Evolutionary conservation across 2,329 filamentous ascomycete genomes (phyloP).

Genomic region (Aspergillus intermedius): DNA sequence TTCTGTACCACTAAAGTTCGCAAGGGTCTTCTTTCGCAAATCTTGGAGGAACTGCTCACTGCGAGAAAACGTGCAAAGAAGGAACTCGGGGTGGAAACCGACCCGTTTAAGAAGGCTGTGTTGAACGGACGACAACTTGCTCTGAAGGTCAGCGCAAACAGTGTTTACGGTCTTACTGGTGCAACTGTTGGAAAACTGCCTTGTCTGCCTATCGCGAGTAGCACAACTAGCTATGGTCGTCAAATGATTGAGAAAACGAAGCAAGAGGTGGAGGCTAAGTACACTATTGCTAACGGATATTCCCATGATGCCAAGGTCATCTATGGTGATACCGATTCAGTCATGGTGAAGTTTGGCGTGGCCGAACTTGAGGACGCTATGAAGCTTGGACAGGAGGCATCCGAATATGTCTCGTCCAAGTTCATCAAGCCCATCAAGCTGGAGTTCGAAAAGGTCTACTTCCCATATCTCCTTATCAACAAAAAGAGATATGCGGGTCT

Average conservation of each 20-base stretch:
- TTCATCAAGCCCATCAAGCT: constrained; percentile 97
- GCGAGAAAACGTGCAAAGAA: constrained; percentile 93
- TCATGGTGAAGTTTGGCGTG: constrained; percentile 98
- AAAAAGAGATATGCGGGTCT: constrained; percentile 99
- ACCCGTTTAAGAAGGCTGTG: constrained; percentile 96
- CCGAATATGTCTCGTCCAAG: constrained; percentile 78
- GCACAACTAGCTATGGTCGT: constrained; percentile 92
- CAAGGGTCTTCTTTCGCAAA: constrained; percentile 88
- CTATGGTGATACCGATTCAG: constrained; percentile 97
- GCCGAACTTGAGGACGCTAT: constrained; percentile 81
- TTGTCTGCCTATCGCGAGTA: constrained; percentile 90
- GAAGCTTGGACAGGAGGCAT: constrained; percentile 91
- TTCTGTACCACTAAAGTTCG: constrained; percentile 84
- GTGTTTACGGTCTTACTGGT: constrained; percentile 93
- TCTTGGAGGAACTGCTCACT: constrained; percentile 85
- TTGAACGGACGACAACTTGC: constrained; percentile 94
- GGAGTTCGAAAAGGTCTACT: constrained; percentile 99
- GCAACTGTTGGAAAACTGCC: constrained; percentile 94
- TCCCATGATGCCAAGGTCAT: constrained; percentile 92
- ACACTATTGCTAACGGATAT: constrained; percentile 91
- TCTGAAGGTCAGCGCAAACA: constrained; percentile 94
- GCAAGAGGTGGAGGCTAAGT: constrained; percentile 83
- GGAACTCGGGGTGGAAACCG: constrained; percentile 79
- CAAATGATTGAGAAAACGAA: constrained; percentile 99
- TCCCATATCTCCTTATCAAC: constrained; percentile 96